A percentile compares a stretch with the other conserved stretches of the same genome.
These are phyloP conservation scores for Backusella mclennaniae DNA, from an alignment of 192 early-diverging fungal genomes.

Conservation along the genomic window DNA sequence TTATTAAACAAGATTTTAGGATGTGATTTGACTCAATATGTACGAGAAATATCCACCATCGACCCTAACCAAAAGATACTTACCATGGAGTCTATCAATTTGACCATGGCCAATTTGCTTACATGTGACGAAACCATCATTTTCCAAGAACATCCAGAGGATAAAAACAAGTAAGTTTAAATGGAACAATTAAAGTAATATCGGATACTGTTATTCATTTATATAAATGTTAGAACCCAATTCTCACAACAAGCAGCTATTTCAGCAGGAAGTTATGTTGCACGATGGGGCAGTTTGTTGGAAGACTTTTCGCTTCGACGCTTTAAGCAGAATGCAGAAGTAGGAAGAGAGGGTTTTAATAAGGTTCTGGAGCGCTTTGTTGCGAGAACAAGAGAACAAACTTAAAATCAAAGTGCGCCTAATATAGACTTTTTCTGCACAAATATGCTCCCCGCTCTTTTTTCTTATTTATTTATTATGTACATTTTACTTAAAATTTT, in stretches of 20 bases:
- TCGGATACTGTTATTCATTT: neutral
- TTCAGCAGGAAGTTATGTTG: conserved; percentile 69
- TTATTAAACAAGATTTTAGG: conserved; percentile 54
- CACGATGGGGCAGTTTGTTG: conserved; percentile 64
- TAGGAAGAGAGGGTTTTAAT: conserved; percentile 84
- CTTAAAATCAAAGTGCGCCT: neutral
- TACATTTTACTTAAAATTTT: neutral
- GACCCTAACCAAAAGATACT: conserved; percentile 75
- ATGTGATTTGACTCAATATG: conserved; percentile 71
- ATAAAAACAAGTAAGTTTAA: conserved; percentile 38
- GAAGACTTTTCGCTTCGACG: conserved; percentile 83
- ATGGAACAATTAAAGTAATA: neutral
- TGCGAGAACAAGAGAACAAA: conserved; percentile 30
- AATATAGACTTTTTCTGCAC: neutral
- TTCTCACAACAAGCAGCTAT: conserved; percentile 89
- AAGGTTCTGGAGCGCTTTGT: conserved; percentile 74
- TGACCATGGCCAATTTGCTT: conserved; percentile 84
- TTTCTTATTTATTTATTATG: neutral
- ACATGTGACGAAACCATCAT: conserved; percentile 83
- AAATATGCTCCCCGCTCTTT: neutral
- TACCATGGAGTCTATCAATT: conserved; percentile 78
- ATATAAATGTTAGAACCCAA: conserved; percentile 44
- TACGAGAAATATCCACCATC: conserved; percentile 86
- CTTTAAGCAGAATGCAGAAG: conserved; percentile 89
- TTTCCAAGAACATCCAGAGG: conserved; percentile 65